Conservation (phyloP, 176 grass and related monocot genomes). For the Zea luxurians region DNA sequence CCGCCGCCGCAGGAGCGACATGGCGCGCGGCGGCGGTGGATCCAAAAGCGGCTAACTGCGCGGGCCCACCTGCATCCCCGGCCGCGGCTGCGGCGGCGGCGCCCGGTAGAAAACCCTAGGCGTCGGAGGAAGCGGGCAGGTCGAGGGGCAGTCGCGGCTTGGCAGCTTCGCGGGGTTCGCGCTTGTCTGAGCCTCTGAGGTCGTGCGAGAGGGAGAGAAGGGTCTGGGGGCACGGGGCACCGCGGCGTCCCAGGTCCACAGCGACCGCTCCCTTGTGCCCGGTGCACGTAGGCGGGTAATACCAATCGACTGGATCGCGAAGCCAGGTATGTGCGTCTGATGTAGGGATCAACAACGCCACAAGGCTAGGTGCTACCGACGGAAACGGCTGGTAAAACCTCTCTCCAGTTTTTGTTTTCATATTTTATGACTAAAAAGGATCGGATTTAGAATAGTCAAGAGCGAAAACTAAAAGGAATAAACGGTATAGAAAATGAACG, state of each 20-base stretch:
- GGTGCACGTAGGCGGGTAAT: neutral
- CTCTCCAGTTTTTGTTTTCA: too few relatives aligned
- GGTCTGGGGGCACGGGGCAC: neutral
- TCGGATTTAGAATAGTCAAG: too few relatives aligned
- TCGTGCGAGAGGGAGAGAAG: neutral
- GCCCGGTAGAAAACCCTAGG: conserved; percentile 35
- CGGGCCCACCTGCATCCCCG: conserved; percentile 32
- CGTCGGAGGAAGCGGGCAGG: conserved; percentile 29
- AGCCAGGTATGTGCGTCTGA: neutral
- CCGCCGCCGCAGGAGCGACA: conserved; percentile 76
- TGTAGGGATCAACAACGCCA: neutral
- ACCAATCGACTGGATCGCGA: neutral
- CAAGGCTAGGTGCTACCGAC: too few relatives aligned
- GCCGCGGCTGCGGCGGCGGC: conserved; percentile 1
- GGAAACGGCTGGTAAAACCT: too few relatives aligned
- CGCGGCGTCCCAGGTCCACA: conserved; percentile 18
- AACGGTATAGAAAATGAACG: too few relatives aligned
- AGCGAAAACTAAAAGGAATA: too few relatives aligned
- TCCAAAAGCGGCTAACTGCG: conserved; percentile 38
- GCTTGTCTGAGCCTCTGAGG: conserved; percentile 17
- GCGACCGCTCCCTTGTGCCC: conserved; percentile 2
- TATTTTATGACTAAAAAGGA: too few relatives aligned
- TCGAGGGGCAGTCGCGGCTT: conserved; percentile 2
- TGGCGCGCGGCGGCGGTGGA: conserved; percentile 33
- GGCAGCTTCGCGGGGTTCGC: conserved; percentile 40